Evolutionary conservation across 2,329 filamentous ascomycete species (phyloP).

Genomic region (Calonectria multiphialidica): DNA sequence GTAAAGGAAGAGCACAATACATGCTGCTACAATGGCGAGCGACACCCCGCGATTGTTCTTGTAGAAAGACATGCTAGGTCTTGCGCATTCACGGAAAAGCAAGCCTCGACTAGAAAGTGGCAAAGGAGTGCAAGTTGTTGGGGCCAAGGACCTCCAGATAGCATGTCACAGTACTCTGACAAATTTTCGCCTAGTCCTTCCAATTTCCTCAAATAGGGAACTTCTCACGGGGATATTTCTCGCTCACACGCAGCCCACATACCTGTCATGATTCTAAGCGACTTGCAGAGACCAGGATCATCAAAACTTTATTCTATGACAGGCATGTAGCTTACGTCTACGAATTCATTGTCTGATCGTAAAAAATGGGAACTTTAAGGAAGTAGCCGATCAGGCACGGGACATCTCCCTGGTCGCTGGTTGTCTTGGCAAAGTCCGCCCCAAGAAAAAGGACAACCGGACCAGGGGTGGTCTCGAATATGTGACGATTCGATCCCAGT

Average conservation of each 20-base stretch:
- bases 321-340: not conserved
- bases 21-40: conserved; percentile 35
- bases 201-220: not conserved
- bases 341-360: not conserved
- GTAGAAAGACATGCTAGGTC: conserved; percentile 32
- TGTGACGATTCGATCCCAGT: not conserved
- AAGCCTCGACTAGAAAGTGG: not conserved
- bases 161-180: not conserved
- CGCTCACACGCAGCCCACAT: not conserved
- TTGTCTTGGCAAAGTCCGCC: not conserved
- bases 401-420: not conserved
- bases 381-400: not conserved
- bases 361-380: not conserved
- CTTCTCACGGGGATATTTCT: not conserved
- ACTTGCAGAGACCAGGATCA: not conserved
- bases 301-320: not conserved
- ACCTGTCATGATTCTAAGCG: too few species aligned
- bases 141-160: not conserved
- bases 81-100: not conserved
- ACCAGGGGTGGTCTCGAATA: not conserved
- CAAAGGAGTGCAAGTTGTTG: not conserved
- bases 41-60: conserved; percentile 40
- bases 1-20: conserved; percentile 31
- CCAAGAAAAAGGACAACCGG: not conserved
- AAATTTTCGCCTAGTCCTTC: not conserved